Evolutionary conservation across 192 early-diverging fungal genomes (phyloP), one percentile per base, ranked within the genome.

Genomic region (Diversispora eburnea): DNA sequence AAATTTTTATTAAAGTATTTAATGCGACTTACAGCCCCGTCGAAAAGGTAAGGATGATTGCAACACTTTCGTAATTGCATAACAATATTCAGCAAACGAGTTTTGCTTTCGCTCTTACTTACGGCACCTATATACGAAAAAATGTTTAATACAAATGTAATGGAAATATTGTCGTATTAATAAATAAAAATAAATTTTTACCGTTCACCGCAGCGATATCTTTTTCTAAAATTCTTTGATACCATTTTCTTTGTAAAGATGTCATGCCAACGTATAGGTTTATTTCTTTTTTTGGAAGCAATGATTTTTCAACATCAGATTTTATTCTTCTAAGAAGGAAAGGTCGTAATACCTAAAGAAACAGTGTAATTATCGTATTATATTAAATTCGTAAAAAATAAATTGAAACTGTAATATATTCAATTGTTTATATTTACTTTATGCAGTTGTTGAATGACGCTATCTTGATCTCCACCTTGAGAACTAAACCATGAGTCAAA

Each of bases 131-230:
- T 19, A 4, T 54, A 52, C 12, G 10, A 17, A 66, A 48, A 8
- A 47, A 22, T 8, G 10, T 54, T 55, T 42, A 48, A n/a, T 54
- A 54, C 51, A 17, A 4, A 4, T 43, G 45, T 6, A 17, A n/a
- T 33, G n/a, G 39, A 45, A 41, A 2, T 6, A 49, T 4, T 17
- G 22, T 39, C 15, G 55, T 22, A 3, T 7, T 48, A 5, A 64
- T 4, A 20, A 17, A 47, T 43, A 54, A 45, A 66, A n/a, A 45
- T 3, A 64, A 42, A 12, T 17, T 15, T 49, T 52, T 81, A 81
- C 91, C 94, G 81, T 98, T 99, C n/a, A 98, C 91, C 13, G 96
- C 95, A 70, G 90, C 94, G 80, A 98, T 97, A 76, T 98, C 96
- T 79, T 97, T 97, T 79, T 97, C 95, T 4, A 99, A 79, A 42